These are phyloP conservation scores for Xenoacremonium recifei DNA, from an alignment of 2,329 filamentous ascomycete species.

Conservation along the genomic window DNA sequence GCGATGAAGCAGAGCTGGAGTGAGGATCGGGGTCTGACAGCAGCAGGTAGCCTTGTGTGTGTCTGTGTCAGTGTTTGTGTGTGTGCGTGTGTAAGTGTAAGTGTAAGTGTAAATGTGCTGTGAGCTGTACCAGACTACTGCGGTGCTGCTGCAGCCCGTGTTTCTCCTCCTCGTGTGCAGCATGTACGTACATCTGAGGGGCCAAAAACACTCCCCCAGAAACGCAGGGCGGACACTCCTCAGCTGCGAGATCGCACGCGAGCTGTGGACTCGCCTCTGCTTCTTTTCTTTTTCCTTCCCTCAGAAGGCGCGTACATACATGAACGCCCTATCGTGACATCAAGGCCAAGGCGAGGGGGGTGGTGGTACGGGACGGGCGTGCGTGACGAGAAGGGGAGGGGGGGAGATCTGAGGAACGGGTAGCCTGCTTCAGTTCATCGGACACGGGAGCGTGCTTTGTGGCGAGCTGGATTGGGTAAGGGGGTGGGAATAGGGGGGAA, in stretches of 20 bases:
- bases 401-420: conserved; percentile 25
- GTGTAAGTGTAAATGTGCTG: too few relatives aligned
- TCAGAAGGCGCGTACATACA: background rate
- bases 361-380: conserved; percentile 8
- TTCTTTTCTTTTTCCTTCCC: too few relatives aligned
- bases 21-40: conserved; percentile 8
- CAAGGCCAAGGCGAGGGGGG: background rate
- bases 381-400: conserved; percentile 5
- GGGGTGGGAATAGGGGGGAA: background rate
- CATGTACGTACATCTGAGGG: too few relatives aligned
- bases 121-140: too few relatives aligned
- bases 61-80: background rate
- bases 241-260: too few relatives aligned
- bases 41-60: background rate
- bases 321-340: background rate
- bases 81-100: too few relatives aligned
- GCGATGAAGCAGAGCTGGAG: conserved; percentile 8
- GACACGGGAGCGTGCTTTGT: conserved; percentile 26
- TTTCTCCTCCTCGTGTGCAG: too few relatives aligned
- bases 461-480: background rate
- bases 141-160: too few relatives aligned
- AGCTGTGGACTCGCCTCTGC: too few relatives aligned
- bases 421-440: conserved; percentile 27
- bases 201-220: too few relatives aligned
- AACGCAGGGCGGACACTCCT: too few relatives aligned